These are phyloP conservation scores for Lomentospora prolificans DNA, from an alignment of 2,329 filamentous ascomycete genomes.

Conservation along the genomic window DNA sequence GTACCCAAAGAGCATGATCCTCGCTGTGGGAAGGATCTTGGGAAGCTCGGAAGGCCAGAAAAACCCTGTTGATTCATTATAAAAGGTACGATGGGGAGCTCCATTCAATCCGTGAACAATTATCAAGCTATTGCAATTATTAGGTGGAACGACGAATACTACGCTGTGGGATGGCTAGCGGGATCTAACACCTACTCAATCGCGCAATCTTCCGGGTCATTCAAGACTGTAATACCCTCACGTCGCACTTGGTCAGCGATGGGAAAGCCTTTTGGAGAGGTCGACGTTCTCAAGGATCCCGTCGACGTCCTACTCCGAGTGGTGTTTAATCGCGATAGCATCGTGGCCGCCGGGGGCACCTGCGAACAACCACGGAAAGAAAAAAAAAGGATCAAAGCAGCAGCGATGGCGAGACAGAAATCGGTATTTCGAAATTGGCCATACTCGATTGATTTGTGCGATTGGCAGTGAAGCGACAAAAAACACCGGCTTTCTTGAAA, in stretches of 20 bases:
- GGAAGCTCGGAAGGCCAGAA: conserved; percentile 9
- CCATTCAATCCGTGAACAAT: conserved; percentile 11
- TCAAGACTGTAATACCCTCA: not conserved
- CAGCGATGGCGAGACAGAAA: no score
- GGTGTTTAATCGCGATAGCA: not conserved
- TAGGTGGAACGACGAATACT: not conserved
- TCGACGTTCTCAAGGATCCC: not conserved
- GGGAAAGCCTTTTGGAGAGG: not conserved
- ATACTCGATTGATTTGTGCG: no score
- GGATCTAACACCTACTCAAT: not conserved
- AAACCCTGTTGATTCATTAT: conserved; percentile 8
- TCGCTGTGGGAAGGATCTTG: conserved; percentile 3
- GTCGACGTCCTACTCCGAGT: not conserved
- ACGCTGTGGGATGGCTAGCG: no score
- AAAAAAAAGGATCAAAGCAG: no score
- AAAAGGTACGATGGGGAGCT: conserved; percentile 8
- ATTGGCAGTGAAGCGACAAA: no score
- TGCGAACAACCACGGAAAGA: no score
- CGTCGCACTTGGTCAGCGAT: not conserved
- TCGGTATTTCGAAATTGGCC: no score
- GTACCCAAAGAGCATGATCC: conserved; percentile 13
- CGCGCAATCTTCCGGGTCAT: not conserved
- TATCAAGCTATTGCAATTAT: conserved; percentile 6
- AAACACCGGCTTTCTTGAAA: no score
- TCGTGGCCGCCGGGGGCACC: no score